Base-by-base conservation (phyloP, 2,329 filamentous ascomycete genomes). In the Monilinia polystroma region DNA sequence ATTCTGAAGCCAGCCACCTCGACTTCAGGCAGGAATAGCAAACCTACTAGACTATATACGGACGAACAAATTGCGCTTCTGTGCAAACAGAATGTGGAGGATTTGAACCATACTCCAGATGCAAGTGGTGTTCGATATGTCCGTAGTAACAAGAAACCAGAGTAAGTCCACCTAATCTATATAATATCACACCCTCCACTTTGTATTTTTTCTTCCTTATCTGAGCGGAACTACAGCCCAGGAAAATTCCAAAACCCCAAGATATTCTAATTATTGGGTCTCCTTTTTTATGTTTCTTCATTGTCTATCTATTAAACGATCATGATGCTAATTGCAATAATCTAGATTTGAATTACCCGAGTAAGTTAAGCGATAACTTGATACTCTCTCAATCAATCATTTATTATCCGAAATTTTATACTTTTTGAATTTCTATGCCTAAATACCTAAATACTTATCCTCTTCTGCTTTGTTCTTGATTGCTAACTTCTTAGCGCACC, bases 51-150 rank as follows among this genome's bases (percentile, higher is more conserved):
- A 5, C 10, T 16, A 32, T 62, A 51, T 3, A 51, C 58, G 1
- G 58, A 62, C 7, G 32, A 62, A 18, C 29, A 18, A 4, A 62
- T 62, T 4, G 58, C 45, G 26, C 0, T 7, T n/a, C 32, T 62
- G 12, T 62, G 58, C 29, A 51, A 38, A n/a, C 16, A 51, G 29
- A 26, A 62, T 52, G 45, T 51, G 5, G n/a, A 26, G n/a, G n/a
- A 62, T 2, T 20, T 38, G 45, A 32, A 35, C 1, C 58, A 62
- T 38, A 26, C 14, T 3, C 58, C 58, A 14, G 47, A 62, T 62
- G 58, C 29, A 3, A 35, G 6, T 35, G 47, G 58, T 23, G n/a
- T 62, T 32, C 51, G 23, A 38, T 62, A 62, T 35, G 47, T 49
- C 23, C 58, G 58, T 26, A 8, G 5, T 56, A 51, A 8, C 18